Evolutionary conservation across 805 yeast genomes (phyloP), one percentile per base, ranked within the genome.

Genomic region (Babjeviella inositovora): DNA sequence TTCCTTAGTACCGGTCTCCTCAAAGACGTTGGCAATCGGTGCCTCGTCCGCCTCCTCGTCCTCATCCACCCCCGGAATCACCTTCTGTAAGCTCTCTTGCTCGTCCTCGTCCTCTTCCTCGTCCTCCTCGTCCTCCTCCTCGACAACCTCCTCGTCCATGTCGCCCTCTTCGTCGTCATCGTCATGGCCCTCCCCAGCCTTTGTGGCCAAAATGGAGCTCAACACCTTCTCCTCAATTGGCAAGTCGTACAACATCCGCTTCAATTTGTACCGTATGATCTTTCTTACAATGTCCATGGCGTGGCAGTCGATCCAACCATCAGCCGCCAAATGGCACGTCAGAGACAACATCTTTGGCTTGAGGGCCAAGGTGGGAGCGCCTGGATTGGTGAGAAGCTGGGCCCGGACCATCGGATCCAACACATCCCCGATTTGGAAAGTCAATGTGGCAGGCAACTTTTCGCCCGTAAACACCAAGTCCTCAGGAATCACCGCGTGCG

Each of bases 351-450:
- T 10, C 13, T 8, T 10, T 19, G n/a, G 13, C 13, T 19, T 11
- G 21, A 11, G 8, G 21, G 10, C 8, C n/a, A 10, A 9, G 13
- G 11, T 10, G 11, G 10, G 10, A 19, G 10, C 21, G 14, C 10
- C 21, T 10, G 10, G 11, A 8, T 19, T 10, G 13, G 13, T 8
- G 8, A 19, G 21, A 19, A 19, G 7, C 24, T 18, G 34, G 4
- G 41, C 39, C 8, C 37, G 35, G 7, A 85, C 53, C 32, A 71
- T 73, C 7, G 69, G 64, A 37, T 81, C 93, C 5, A 60, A 43
- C 5, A 90, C 53, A 38, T 87, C 85, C 14, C 84, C 85, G 6
- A 90, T 50, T 39, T 82, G 94, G 35, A 76, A 70, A 29, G 75
- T 64, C 7, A 80, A 64, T 5, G 80, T 63, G 26, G 60, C 50